Conservation (phyloP, 345 rosid genomes). For the Streptanthus diversifolius region DNA sequence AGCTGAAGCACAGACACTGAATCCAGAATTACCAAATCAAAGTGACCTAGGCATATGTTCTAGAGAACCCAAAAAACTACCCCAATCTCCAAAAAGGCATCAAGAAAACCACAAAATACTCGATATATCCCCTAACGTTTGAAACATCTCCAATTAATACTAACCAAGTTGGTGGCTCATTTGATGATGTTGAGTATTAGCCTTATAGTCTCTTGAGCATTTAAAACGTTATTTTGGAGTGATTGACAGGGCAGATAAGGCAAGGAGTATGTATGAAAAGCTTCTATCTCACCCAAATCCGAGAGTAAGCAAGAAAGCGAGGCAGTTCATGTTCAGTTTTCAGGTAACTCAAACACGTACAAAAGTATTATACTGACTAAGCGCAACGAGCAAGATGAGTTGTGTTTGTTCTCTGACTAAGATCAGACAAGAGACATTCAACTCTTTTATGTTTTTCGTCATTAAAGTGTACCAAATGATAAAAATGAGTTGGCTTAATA, state of each 20-base stretch:
- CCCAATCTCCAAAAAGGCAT: not conserved
- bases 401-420: not conserved
- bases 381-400: not conserved
- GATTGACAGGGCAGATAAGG: slow-evolving; percentile 57
- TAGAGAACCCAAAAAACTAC: not conserved
- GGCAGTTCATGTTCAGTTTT: slow-evolving; percentile 74
- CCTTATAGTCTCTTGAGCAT: not conserved
- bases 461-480: not conserved
- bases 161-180: not conserved
- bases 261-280: slow-evolving; percentile 76
- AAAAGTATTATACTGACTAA: not conserved
- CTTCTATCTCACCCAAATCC: slow-evolving; percentile 79
- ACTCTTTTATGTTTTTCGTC: not conserved
- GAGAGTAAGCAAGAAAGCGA: slow-evolving; percentile 70
- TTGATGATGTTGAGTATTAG: slow-evolving; percentile 1
- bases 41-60: not conserved
- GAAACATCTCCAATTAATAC: not conserved
- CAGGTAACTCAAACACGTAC: slow-evolving; percentile 50
- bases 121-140: not conserved
- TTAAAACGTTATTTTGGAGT: not conserved
- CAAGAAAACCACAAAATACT: slow-evolving; percentile 7
- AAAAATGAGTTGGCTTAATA: no score
- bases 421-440: not conserved
- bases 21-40: not conserved
- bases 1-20: not conserved